phyloP scores from a whole-genome alignment of 1,139 yeast genomes.

The Kodamaea plutei region DNA sequence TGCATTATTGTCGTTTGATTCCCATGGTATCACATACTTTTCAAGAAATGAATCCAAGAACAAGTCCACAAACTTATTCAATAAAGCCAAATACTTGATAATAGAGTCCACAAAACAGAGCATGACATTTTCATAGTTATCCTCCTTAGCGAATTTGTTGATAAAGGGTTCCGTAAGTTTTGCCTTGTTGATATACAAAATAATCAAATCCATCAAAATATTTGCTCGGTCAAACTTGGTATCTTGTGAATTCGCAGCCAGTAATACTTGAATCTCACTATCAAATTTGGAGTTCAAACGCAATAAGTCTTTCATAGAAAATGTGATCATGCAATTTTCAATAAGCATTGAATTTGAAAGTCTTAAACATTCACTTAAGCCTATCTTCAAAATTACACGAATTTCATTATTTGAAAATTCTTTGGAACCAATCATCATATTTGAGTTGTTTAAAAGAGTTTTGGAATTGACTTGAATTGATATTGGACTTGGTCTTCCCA shows the following conservation, averaged over 20 bases:
- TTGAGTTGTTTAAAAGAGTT: too few species aligned
- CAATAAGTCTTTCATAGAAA: conserved; percentile 36
- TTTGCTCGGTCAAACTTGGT: conserved; percentile 31
- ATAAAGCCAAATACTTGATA: conserved; percentile 34
- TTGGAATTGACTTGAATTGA: conserved; percentile 45
- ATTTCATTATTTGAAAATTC: conserved; percentile 19
- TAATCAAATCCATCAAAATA: conserved; percentile 41
- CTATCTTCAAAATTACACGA: conserved; percentile 36
- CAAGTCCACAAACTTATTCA: conserved; percentile 23
- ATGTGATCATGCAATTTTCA: conserved; percentile 48
- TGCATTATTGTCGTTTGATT: background rate
- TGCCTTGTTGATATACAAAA: conserved; percentile 46
- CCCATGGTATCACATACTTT: conserved; percentile 11
- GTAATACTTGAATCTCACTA: conserved; percentile 34
- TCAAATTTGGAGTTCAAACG: conserved; percentile 39
- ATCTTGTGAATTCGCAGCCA: conserved; percentile 20
- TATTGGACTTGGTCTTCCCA: conserved; percentile 56
- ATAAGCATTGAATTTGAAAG: conserved; percentile 49
- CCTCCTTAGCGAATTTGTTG: conserved; percentile 32
- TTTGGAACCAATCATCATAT: too few species aligned
- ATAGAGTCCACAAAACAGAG: conserved; percentile 36
- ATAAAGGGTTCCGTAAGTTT: conserved; percentile 52
- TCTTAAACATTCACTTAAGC: conserved; percentile 47
- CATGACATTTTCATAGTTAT: conserved; percentile 24
- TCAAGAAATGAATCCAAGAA: conserved; percentile 19